Base-by-base conservation (phyloP, 2,329 filamentous ascomycete genomes). In the Polytolypa hystricis region DNA sequence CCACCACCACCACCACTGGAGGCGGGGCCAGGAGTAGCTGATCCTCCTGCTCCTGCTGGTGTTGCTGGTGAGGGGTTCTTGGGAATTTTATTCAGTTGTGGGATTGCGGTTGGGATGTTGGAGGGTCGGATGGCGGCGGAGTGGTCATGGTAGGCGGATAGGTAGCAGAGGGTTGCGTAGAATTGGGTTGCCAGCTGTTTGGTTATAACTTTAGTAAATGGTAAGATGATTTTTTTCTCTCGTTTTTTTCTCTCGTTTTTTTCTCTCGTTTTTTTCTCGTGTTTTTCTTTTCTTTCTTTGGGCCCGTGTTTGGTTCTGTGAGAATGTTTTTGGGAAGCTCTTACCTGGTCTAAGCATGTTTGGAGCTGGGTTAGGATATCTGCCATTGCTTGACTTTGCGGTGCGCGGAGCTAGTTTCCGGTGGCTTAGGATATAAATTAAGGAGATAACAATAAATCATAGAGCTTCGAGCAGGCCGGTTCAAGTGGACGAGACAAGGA, bases 311-410 rank as follows among this genome's bases (percentile, higher is more conserved):
- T 5, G 15, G 29, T 30, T 3, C 10, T 12, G 1, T 11, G 29
- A 18, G 4, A 8, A 20, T 15, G 33, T 12, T 25, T 25, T 30
- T 21, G 11, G 20, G 14, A 36, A 12, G 23, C n/a, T 37, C 26
- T 30, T 53, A 64, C 64, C 47, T 69, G 66, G 46, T 69, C 65
- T 26, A 68, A 60, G 46, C 65, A 67, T 37, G 65, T 66, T 54
- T 69, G 66, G 25, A 69, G 58, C 41, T 69, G 65, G 12, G 66
- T 69, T 25, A 69, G 51, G 20, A 66, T 64, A 47, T 69, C 66
- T 14, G 62, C 62, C 63, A 66, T 63, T 25, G n/a, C n/a, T n/a
- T n/a, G n/a, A n/a, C n/a, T n/a, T n/a, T n/a, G n/a, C n/a, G n/a
- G n/a, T n/a, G n/a, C n/a, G n/a, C n/a, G n/a, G n/a, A n/a, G n/a